Base-by-base conservation (phyloP, 2,329 filamentous ascomycete genomes). In the Exophiala sp. region DNA sequence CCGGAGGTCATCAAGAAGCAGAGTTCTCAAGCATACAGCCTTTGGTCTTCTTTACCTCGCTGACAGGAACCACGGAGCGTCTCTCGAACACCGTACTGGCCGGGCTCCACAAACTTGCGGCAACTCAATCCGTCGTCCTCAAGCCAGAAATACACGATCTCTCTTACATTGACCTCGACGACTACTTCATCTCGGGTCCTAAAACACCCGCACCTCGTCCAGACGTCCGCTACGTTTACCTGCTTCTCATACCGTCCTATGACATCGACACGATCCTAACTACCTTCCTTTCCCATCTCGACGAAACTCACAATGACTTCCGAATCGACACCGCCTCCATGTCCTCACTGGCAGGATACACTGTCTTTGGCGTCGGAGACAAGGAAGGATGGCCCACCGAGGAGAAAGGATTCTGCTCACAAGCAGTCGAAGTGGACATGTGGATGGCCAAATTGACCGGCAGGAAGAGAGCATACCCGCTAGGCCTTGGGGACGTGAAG, bases 381-480 rank as follows among this genome's bases (percentile, higher is more conserved):
- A 84, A 82, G 58, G 89, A 95, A 68, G 90, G 88, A 54, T 99
- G 94, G 92, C 89, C 91, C 1, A 89, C 87, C 0, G 91, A 96
- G 71, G 83, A 86, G 55, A 88, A 94, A 63, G 92, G 92, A 0
- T 99, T 91, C 72, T 96, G 92, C 68, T 91, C 89, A 58, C 92
- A 97, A 68, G 92, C 92, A 1, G 88, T 86, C 65, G 86, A 96
- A 62, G 78, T 95, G 2, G 92, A 99, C 68, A 91, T 85, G 68
- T 97, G 94, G 92, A 89, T 99, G 88, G 91, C 92, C n/a, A 95
- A 91, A 68, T 73, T 99, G 65, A 96, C 91, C 0, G 86, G 83
- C 1, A 82, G 87, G 58, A 96, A 92, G 73, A 80, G 91, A 66
- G 91, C 90, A 1, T 97, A 87, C 65, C 92, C 92, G 0, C 76